Percentiles rank a stretch among this genome's conserved stretches.
These are phyloP conservation scores for Alloascoidea hylecoeti DNA, from an alignment of 805 yeast genomes.

Conservation along the genomic window DNA sequence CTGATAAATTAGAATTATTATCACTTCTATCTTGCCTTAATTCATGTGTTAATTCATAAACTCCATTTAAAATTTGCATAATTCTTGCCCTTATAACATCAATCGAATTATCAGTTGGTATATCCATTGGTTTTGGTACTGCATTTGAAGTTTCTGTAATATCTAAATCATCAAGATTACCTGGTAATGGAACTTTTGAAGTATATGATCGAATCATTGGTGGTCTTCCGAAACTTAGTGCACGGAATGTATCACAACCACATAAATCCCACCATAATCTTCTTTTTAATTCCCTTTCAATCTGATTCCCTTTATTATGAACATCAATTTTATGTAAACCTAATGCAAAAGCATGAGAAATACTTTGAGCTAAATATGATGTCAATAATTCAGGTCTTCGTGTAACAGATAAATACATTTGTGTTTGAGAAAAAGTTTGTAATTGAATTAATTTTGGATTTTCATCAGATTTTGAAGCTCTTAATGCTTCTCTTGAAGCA, in stretches of 20 bases:
- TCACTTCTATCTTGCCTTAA: neutral
- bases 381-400: neutral
- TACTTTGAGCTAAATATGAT: neutral
- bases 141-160: neutral
- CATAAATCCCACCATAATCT: neutral
- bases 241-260: conserved; percentile 1
- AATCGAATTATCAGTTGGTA: neutral
- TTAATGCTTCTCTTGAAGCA: neutral
- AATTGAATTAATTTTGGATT: neutral
- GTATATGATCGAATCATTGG: neutral
- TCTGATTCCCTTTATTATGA: neutral
- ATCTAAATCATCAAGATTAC: neutral
- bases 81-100: neutral
- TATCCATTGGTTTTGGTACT: neutral
- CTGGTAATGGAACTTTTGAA: neutral
- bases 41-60: neutral
- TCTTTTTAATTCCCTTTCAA: neutral
- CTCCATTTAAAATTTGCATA: neutral
- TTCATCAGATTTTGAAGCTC: neutral
- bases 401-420: neutral
- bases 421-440: neutral
- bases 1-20: neutral
- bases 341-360: neutral
- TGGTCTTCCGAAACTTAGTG: neutral
- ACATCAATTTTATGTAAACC: neutral